Base-by-base conservation (phyloP, 2,329 filamentous ascomycete genomes). In the Kalmusia sp. region DNA sequence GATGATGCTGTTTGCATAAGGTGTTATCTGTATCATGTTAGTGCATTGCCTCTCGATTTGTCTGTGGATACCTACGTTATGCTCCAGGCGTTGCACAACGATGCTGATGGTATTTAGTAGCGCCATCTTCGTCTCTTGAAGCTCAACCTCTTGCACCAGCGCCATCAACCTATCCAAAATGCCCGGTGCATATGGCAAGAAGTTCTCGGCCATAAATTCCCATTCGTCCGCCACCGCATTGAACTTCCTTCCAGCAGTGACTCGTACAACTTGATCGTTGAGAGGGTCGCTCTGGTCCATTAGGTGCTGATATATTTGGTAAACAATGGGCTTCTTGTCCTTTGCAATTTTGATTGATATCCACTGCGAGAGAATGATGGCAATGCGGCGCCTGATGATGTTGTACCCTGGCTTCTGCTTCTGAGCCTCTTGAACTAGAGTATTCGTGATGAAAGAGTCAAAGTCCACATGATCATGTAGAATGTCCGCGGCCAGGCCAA, bases 311-410 rank as follows among this genome's bases (percentile, higher is more conserved):
- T 92, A 97, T 50, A 98, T 91, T 66, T 93, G 88, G 68, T 96
- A 98, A 4, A 96, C 86, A 17, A 93, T 78, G 0, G 88, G 82
- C 53, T 88, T 84, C 65, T 88, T 91, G 30, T 85, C 76, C 31
- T 87, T 81, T 0, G 86, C 82, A 4, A 93, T 82, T 65, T 90
- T 89, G 59, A 97, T 85, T 0, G 90, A 84, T 2, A 95, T 87
- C 93, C 95, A 98, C 69, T 96, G 88, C 21, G 91, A 91, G 21
- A 98, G 83, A 34, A 98, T 78, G 51, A 99, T 96, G 2, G 92
- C 90, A 50, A 96, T 92, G 43, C 95, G 86, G 52, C 95, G 87
- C 19, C 95, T 87, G 8, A 99, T 81, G 17, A 99, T 85, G 69
- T 93, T 93, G 75, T 89, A 93, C 11, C 84, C 84, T 1, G 82